These are phyloP conservation scores for Syzygium malaccense DNA, from an alignment of 441 rosid genomes.

Conservation along the genomic window DNA sequence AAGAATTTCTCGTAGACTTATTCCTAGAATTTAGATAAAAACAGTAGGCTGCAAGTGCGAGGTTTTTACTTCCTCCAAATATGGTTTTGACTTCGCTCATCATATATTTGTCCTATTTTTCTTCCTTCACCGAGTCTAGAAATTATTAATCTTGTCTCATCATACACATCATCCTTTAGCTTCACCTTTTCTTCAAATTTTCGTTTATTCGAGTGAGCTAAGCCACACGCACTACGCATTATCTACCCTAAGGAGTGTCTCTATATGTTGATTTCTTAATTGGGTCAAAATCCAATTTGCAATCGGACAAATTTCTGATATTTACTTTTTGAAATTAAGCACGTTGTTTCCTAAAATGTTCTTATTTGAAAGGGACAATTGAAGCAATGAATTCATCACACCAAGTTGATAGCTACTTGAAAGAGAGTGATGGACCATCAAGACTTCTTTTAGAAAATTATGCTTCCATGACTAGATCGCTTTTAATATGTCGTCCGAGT, in stretches of 20 bases:
- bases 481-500: neutral
- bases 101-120: too few relatives aligned
- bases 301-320: neutral
- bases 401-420: neutral
- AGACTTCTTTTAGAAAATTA: neutral
- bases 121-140: neutral
- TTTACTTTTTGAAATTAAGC: neutral
- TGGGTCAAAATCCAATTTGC: neutral
- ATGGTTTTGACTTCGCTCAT: too few relatives aligned
- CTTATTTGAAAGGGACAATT: neutral
- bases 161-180: neutral
- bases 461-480: neutral
- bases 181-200: neutral
- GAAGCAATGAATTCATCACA: neutral
- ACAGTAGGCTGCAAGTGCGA: neutral
- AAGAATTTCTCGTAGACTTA: neutral
- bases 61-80: neutral
- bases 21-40: neutral
- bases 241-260: neutral
- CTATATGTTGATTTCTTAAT: neutral
- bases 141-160: neutral
- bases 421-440: neutral
- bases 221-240: neutral
- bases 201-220: neutral
- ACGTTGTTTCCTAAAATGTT: neutral